phyloP scores from a whole-genome alignment of 306 rosid genomes.

The Lotus japonicus region DNA sequence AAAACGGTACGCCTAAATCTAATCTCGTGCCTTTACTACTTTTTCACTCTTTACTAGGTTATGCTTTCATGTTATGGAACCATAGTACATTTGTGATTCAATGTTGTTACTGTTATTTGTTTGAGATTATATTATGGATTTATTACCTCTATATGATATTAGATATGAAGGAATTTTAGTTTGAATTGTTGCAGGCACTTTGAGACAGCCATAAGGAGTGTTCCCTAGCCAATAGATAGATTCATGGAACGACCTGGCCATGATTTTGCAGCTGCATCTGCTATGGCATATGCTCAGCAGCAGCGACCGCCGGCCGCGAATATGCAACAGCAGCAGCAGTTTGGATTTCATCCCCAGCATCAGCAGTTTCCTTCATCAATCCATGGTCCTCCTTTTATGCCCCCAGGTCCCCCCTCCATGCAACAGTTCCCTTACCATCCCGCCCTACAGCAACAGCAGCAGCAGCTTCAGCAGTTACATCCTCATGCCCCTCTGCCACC shows the following conservation, averaged over 20 bases:
- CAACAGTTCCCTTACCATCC: conserved; percentile 77
- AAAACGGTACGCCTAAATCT: no score
- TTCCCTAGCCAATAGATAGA: background rate
- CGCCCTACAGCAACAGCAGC: conserved; percentile 52
- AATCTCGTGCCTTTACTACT: no score
- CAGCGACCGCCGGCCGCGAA: conserved; percentile 62
- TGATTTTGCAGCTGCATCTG: conserved; percentile 80
- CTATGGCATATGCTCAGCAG: conserved; percentile 84
- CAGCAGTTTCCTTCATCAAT: conserved; percentile 75
- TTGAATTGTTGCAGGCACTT: conserved; percentile 21
- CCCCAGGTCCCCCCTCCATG: conserved; percentile 77
- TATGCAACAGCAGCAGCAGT: conserved; percentile 65
- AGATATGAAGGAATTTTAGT: background rate
- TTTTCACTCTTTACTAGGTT: background rate
- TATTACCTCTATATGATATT: background rate
- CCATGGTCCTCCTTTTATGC: conserved; percentile 75
- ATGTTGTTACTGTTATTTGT: background rate
- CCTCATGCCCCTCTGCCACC: conserved; percentile 66
- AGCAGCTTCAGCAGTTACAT: conserved; percentile 47
- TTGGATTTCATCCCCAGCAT: conserved; percentile 82
- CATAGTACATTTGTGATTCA: no score
- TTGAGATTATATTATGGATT: background rate
- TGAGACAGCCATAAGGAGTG: background rate
- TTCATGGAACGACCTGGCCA: conserved; percentile 79
- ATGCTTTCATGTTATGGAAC: background rate